Percentiles rank a stretch among this genome's conserved stretches.
Evolutionary conservation across 768 basidiomycete species (phyloP).

Genomic region (Asterophora lycoperdoides): DNA sequence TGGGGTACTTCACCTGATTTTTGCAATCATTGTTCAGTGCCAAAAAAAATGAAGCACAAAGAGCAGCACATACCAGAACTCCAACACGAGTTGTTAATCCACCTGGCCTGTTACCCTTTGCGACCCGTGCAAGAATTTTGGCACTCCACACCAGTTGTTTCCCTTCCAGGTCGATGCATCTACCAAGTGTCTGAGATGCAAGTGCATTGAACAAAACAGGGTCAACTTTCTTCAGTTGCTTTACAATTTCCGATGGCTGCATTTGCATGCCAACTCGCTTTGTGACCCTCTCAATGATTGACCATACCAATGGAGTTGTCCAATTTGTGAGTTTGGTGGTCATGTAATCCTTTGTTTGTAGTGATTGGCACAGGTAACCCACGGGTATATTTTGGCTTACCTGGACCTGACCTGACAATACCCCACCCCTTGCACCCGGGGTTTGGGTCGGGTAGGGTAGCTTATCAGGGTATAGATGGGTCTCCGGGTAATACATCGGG

Average conservation of each 20-base stretch:
- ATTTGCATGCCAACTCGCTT: background rate
- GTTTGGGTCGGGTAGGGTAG: too few relatives aligned
- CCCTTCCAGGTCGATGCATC: background rate
- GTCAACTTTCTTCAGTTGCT: background rate
- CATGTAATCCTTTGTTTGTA: background rate
- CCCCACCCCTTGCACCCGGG: too few relatives aligned
- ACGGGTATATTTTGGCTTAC: too few relatives aligned
- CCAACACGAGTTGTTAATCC: background rate
- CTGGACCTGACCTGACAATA: too few relatives aligned
- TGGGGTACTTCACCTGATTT: background rate
- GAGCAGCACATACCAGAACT: background rate
- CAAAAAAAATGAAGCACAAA: background rate
- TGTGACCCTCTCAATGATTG: background rate
- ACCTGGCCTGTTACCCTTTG: background rate
- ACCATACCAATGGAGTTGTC: background rate
- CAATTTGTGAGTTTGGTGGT: background rate
- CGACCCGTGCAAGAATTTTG: background rate
- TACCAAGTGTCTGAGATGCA: too few relatives aligned
- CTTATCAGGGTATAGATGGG: too few relatives aligned
- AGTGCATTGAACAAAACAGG: too few relatives aligned
- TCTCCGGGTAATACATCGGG: too few relatives aligned
- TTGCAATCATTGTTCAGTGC: background rate
- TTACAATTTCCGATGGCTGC: background rate
- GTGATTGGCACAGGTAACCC: too few relatives aligned
- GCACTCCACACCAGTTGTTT: background rate